These are phyloP conservation scores for Arxiozyma bovina DNA, from an alignment of 1,139 yeast genomes.

Conservation along the genomic window DNA sequence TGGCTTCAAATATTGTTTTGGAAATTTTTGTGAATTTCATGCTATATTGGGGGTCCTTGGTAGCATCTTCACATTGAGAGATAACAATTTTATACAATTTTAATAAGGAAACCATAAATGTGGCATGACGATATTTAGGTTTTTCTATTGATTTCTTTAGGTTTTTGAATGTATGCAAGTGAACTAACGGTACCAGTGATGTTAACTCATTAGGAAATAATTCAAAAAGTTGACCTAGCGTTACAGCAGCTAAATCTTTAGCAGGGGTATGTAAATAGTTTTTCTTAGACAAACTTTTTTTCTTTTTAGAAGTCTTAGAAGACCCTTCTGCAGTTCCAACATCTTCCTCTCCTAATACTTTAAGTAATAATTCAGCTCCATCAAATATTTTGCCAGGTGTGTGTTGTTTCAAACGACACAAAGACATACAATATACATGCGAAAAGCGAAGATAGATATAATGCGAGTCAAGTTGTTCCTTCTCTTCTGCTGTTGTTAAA, in stretches of 20 bases:
- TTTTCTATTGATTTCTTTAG: conserved; percentile 29
- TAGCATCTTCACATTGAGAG: conserved; percentile 13
- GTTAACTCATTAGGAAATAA: conserved; percentile 29
- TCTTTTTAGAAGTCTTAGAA: conserved; percentile 15
- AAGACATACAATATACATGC: conserved; percentile 16
- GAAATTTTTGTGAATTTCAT: conserved; percentile 23
- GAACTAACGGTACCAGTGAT: conserved; percentile 29
- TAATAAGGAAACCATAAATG: conserved; percentile 21
- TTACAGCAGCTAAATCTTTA: conserved; percentile 21
- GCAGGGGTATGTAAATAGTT: conserved; percentile 18
- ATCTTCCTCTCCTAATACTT: conserved; percentile 24
- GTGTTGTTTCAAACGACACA: conserved; percentile 13
- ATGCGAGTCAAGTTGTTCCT: conserved; percentile 15
- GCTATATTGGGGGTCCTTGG: conserved; percentile 12
- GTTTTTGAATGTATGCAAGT: conserved; percentile 27
- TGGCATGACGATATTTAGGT: conserved; percentile 24
- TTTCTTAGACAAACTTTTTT: conserved; percentile 14
- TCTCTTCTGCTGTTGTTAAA: conserved; percentile 10
- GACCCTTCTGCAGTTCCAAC: conserved; percentile 6
- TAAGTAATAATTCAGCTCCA: conserved; percentile 21
- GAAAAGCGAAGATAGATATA: conserved; percentile 16
- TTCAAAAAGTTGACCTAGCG: conserved; percentile 26
- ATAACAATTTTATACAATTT: conserved; percentile 21
- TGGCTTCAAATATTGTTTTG: conserved; percentile 17
- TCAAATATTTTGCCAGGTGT: conserved; percentile 23